Conservation (phyloP, 176 grass and related monocot genomes). For the Paspalum notatum region DNA sequence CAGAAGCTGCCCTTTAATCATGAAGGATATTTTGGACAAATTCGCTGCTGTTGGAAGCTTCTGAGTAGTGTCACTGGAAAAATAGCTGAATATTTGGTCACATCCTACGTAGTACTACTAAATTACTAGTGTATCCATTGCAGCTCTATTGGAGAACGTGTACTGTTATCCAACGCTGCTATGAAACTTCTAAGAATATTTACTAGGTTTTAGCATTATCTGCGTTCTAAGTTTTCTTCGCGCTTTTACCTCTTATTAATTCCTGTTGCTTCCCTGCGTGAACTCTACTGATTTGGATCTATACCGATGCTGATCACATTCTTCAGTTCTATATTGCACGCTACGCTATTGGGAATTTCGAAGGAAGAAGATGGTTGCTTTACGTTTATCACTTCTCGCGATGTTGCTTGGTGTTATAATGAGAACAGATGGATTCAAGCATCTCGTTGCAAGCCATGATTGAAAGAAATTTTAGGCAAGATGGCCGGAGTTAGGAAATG, state of each 20-base stretch:
- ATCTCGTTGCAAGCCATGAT: not conserved
- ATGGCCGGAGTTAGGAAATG: too few relatives aligned
- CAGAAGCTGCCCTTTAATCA: slow-evolving; percentile 19
- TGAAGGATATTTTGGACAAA: slow-evolving; percentile 33
- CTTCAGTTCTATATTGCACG: not conserved
- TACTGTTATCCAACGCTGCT: too few relatives aligned
- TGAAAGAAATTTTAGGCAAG: too few relatives aligned
- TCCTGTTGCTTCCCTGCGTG: too few relatives aligned
- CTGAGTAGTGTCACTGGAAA: not conserved
- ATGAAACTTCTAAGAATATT: too few relatives aligned
- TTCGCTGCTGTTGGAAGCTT: not conserved
- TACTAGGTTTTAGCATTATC: too few relatives aligned
- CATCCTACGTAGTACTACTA: too few relatives aligned
- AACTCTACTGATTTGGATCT: not conserved
- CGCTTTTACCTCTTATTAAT: not conserved
- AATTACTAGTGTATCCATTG: not conserved
- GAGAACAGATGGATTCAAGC: slow-evolving; percentile 2
- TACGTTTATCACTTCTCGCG: not conserved
- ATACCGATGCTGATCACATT: not conserved
- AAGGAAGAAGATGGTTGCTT: not conserved
- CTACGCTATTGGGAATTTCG: not conserved
- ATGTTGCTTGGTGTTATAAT: not conserved
- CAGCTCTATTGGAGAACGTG: too few relatives aligned
- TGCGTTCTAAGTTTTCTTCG: not conserved
- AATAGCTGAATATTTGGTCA: not conserved